Evolutionary conservation across 2,329 filamentous ascomycete genomes (phyloP), one percentile per base, ranked within the genome.

Genomic region (Trichoderma oligosporum): DNA sequence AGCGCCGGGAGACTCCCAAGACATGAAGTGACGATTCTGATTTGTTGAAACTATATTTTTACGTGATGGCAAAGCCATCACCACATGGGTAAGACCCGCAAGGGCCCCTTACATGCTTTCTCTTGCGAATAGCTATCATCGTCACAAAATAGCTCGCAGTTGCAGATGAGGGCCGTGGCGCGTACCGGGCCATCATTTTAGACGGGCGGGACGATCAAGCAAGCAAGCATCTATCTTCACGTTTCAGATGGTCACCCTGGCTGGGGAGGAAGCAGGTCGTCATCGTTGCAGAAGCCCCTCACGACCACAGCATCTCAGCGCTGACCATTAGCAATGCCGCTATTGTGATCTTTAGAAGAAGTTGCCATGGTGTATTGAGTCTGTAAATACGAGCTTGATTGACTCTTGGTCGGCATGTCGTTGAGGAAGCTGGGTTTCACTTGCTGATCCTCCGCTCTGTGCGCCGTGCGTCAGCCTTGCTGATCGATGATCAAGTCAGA

Each of bases 181-280:
- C 51, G 51, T 54, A 54, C 51, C 41, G 39, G 51, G 51, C 39
- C 45, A 54, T 54, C 51, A 54, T 39, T 38, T 47, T 39, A 57
- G 33, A 55, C 47, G 56, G 45, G 60, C 64, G 65, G 65, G 66
- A 68, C 61, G 64, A 67, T 67, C 64, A 66, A 62, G 61, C 61
- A 64, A 42, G 58, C 64, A 67, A 61, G 60, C 61, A 64, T 42
- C 55, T 22, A 46, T 54, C 51, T 44, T 54, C 29, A 54, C 58
- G 59, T 63, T 64, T 64, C 59, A 64, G 60, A 62, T 53, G 22
- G 41, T 29, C 36, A 41, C 46, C 57, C 45, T 25, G 27, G 38
- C 42, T 33, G 7, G 41, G 25, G n/a, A 38, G 46, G 33, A 56
- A 63, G 58, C 48, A 31, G 35, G 56, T 35, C 44, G 51, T 55